Conservation (phyloP, 805 yeast genomes). For the Priceomyces melissophilus region DNA sequence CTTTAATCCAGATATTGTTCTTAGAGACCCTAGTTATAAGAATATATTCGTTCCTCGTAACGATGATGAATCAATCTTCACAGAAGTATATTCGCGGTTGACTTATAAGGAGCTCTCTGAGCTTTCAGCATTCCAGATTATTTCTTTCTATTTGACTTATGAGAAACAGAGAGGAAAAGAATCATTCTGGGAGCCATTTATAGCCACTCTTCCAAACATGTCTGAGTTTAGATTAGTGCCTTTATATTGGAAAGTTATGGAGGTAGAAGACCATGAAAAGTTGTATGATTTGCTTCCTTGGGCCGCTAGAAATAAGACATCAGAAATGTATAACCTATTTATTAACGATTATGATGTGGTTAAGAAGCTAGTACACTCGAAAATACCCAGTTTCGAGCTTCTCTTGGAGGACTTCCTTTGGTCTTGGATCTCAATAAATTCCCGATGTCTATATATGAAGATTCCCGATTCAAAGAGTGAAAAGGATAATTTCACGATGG, state of each 20-base stretch:
- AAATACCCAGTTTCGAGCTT: constrained; percentile 7
- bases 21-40: constrained; percentile 16
- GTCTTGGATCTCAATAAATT: constrained; percentile 86
- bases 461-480: constrained; percentile 50
- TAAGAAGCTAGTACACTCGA: constrained; percentile 16
- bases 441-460: constrained; percentile 83
- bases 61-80: constrained; percentile 18
- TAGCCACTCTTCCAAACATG: constrained; percentile 57
- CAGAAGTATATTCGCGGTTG: constrained; percentile 29
- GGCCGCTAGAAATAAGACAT: constrained; percentile 37
- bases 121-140: constrained; percentile 58
- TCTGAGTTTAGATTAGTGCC: constrained; percentile 59
- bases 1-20: constrained; percentile 37
- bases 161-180: constrained; percentile 36
- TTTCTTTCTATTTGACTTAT: constrained; percentile 47
- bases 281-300: constrained; percentile 42
- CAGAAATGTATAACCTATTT: constrained; percentile 42
- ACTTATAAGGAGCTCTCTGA: constrained; percentile 30
- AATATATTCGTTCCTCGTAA: constrained; percentile 21
- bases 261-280: constrained; percentile 19
- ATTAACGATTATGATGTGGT: constrained; percentile 43
- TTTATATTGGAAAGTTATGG: constrained; percentile 51
- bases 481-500: constrained; percentile 79
- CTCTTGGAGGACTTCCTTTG: constrained; percentile 43
- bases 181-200: constrained; percentile 69